Percentiles rank a stretch among this genome's conserved stretches.
Evolutionary conservation across 371 early-diverging fungal genomes (phyloP).

Genomic region (Polyrhizophydium stewartii): DNA sequence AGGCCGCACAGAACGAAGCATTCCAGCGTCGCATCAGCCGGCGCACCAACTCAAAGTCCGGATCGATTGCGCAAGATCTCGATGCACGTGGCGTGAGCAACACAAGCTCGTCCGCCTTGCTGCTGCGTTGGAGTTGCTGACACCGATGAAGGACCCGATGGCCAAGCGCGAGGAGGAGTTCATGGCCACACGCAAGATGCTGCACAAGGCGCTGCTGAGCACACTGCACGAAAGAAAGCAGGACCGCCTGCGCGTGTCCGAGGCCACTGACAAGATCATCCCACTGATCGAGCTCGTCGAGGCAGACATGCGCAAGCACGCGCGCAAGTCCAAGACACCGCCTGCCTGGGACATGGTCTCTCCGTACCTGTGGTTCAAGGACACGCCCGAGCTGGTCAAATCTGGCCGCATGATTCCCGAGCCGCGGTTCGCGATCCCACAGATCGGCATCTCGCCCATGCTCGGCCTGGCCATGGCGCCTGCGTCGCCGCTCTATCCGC

Average conservation of each 20-base stretch:
- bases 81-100: too few relatives aligned
- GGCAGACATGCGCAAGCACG: background rate
- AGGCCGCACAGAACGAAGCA: background rate
- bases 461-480: too few relatives aligned
- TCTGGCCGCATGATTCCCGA: background rate
- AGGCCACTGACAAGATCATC: background rate
- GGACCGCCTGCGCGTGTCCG: background rate
- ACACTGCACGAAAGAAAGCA: background rate
- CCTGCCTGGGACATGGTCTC: background rate
- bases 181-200: background rate
- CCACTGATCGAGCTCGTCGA: background rate
- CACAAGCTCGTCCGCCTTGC: too few relatives aligned
- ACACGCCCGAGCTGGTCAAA: background rate
- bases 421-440: too few relatives aligned
- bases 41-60: too few relatives aligned
- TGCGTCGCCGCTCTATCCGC: too few relatives aligned
- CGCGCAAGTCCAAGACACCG: background rate
- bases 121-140: too few relatives aligned
- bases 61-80: too few relatives aligned
- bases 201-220: background rate
- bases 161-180: background rate
- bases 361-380: background rate
- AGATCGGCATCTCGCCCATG: too few relatives aligned
- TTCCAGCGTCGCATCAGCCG: background rate
- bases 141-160: too few relatives aligned